Conservation (phyloP, 2,329 filamentous ascomycete genomes). For the Epichloe brachyelytri region DNA sequence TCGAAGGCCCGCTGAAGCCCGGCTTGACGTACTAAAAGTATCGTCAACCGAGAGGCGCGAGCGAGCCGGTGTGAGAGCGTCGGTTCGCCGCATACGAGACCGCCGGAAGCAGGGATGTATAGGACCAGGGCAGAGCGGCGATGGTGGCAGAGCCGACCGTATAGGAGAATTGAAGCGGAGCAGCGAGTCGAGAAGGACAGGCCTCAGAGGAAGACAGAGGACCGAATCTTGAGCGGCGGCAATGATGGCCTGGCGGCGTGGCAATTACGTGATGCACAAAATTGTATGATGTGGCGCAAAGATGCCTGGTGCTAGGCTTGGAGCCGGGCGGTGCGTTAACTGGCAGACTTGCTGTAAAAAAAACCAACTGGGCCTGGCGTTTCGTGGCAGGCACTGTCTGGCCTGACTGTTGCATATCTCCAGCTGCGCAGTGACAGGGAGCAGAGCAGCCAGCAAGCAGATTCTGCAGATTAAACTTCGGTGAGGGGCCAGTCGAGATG, state of each 20-base stretch:
- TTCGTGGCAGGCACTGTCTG: too few relatives aligned
- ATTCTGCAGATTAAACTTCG: too few relatives aligned
- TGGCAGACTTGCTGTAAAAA: neutral
- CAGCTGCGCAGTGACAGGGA: too few relatives aligned
- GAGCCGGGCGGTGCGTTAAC: neutral
- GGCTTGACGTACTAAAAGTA: constrained; percentile 1
- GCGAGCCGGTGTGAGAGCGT: constrained; percentile 2
- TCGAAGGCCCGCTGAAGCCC: constrained; percentile 4
- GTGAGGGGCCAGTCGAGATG: too few relatives aligned
- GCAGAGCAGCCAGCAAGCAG: too few relatives aligned
- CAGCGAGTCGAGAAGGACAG: neutral
- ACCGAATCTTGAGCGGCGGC: neutral
- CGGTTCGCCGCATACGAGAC: constrained; percentile 3
- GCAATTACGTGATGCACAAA: constrained; percentile 4
- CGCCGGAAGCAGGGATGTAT: neutral
- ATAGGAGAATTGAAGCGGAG: neutral
- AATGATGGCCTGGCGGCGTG: neutral
- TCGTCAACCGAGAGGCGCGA: constrained; percentile 5
- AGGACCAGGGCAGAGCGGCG: neutral
- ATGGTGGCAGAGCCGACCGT: neutral
- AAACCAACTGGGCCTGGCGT: too few relatives aligned
- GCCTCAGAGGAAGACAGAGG: neutral
- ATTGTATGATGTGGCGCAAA: neutral
- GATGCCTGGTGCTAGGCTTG: neutral
- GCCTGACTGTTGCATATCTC: too few relatives aligned